A percentile compares a stretch with the other conserved stretches of the same genome.
These are phyloP conservation scores for Pythium phragmitis DNA, from an alignment of 352 stramenopile genomes.

Conservation along the genomic window DNA sequence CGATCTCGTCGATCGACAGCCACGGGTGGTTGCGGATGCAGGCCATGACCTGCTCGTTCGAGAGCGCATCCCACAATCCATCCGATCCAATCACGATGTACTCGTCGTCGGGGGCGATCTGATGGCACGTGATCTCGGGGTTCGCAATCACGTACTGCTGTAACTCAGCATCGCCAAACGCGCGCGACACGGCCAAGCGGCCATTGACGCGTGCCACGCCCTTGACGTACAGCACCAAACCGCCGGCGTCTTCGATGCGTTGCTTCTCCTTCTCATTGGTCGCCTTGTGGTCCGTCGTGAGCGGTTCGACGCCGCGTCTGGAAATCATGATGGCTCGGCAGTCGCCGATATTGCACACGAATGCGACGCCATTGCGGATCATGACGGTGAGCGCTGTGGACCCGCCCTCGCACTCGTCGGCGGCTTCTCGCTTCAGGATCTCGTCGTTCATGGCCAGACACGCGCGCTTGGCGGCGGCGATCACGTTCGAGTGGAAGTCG, in stretches of 20 bases:
- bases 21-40: conserved; percentile 69
- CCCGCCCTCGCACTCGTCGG: conserved; percentile 51
- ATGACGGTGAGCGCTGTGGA: conserved; percentile 65
- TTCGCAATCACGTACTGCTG: conserved; percentile 59
- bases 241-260: conserved; percentile 65
- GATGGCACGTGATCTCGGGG: conserved; percentile 56
- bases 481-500: conserved; percentile 46
- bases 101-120: conserved; percentile 55
- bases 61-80: conserved; percentile 72
- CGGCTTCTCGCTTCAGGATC: conserved; percentile 54
- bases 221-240: conserved; percentile 74
- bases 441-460: conserved; percentile 68
- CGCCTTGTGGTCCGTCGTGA: conserved; percentile 80
- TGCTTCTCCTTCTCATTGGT: conserved; percentile 62
- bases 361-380: conserved; percentile 42
- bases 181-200: conserved; percentile 57
- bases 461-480: conserved; percentile 37
- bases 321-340: conserved; percentile 68
- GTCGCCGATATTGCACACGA: conserved; percentile 79
- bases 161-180: conserved; percentile 70
- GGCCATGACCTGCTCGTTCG: conserved; percentile 61
- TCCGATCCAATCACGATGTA: conserved; percentile 79
- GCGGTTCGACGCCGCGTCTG: conserved; percentile 33
- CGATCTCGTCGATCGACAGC: conserved; percentile 59
- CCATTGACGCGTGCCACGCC: conserved; percentile 74